Percentiles rank a stretch among this genome's conserved stretches.
These are phyloP conservation scores for Oryza australiensis DNA, from an alignment of 176 grass and related monocot species.

Conservation along the genomic window DNA sequence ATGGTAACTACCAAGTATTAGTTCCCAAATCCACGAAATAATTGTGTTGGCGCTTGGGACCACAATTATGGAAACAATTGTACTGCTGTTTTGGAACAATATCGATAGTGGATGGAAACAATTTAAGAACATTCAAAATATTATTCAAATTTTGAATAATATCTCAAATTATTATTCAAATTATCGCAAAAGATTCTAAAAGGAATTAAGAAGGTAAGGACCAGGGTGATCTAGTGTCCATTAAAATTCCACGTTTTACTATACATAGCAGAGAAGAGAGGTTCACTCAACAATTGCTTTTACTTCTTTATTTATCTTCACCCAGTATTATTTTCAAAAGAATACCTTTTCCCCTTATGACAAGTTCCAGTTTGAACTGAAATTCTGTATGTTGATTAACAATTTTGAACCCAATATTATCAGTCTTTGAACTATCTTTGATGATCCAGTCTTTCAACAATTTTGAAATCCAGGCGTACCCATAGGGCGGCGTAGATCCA, in stretches of 20 bases:
- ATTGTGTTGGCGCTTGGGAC: constrained; percentile 10
- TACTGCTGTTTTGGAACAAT: background rate
- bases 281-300: constrained; percentile 1
- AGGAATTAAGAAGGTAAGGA: constrained; percentile 19
- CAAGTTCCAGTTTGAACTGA: background rate
- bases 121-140: constrained; percentile 5
- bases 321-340: background rate
- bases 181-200: constrained; percentile 45
- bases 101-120: background rate
- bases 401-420: background rate
- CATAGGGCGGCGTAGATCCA: too few species aligned
- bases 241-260: constrained; percentile 21
- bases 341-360: background rate
- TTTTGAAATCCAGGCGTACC: too few species aligned
- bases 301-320: constrained; percentile 12
- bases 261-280: constrained; percentile 10
- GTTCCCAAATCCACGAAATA: background rate
- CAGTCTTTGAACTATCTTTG: background rate
- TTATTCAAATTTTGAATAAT: constrained; percentile 10
- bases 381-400: background rate
- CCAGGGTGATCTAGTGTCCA: constrained; percentile 34
- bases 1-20: constrained; percentile 13
- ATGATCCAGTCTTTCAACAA: too few species aligned
- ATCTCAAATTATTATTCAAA: too few species aligned
- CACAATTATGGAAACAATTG: constrained; percentile 19